Conservation (phyloP, 805 yeast genomes). For the Teunomyces barrocoloradensis region DNA sequence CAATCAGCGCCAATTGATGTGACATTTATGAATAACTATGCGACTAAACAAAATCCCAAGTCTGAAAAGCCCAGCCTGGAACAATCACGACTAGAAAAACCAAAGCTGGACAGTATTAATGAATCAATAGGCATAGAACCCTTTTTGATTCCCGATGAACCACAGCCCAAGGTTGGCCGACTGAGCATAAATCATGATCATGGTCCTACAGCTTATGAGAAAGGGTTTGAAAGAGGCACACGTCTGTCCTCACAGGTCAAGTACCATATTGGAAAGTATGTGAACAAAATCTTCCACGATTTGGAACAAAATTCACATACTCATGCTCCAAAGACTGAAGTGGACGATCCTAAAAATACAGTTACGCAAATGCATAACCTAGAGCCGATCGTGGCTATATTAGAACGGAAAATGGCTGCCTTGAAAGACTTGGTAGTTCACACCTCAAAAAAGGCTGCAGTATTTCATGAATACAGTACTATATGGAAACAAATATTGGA, state of each 20-base stretch:
- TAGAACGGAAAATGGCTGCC: constrained; percentile 29
- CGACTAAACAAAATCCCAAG: neutral
- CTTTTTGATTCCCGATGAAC: constrained; percentile 12
- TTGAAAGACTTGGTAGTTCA: constrained; percentile 21
- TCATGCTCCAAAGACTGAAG: neutral
- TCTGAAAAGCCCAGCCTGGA: neutral
- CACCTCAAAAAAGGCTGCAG: constrained; percentile 25
- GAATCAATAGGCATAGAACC: constrained; percentile 21
- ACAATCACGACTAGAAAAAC: neutral
- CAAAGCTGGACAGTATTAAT: neutral
- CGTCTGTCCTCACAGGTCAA: constrained; percentile 20
- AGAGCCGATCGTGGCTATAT: constrained; percentile 29
- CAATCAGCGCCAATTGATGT: constrained; percentile 25
- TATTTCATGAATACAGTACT: constrained; percentile 24
- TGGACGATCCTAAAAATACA: constrained; percentile 23
- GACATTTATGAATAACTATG: constrained; percentile 18
- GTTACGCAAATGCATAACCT: constrained; percentile 31
- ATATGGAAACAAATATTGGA: constrained; percentile 28
- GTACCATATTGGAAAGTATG: constrained; percentile 5
- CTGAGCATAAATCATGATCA: constrained; percentile 17
- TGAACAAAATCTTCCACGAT: constrained; percentile 5
- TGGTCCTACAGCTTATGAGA: constrained; percentile 29
- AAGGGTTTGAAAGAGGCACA: constrained; percentile 35
- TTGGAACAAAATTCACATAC: neutral
- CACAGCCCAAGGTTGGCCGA: neutral